Base-by-base conservation (phyloP, 257 asterid species). In the Solanum ahanhuiri region DNA sequence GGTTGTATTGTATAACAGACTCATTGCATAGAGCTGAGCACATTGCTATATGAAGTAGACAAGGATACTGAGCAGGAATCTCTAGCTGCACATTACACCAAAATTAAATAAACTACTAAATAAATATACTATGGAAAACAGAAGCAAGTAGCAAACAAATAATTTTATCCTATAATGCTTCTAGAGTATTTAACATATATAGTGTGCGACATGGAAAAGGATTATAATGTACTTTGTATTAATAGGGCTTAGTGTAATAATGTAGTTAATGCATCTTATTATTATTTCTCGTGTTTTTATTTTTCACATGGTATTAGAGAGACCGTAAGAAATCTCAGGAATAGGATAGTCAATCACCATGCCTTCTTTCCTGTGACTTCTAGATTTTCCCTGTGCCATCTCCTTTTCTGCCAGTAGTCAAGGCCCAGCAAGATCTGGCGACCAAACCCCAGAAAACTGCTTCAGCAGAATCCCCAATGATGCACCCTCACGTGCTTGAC, bases 11-110 rank as follows among this genome's bases (percentile, higher is more conserved):
- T 90, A 97, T 87, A 79, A 93, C 89, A 87, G 99, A 97, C 91
- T 94, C 98, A 57, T 97, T 97, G 93, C 99, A 97, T 85, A 97
- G 98, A 72, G 99, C 97, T 89, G 99, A 97, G 86, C 98, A 97
- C 97, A 95, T 97, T 67, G 99, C 97, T 71, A 94, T 88, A 88
- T 97, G 98, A 81, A 95, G 98, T 91, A 97, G 98, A 88, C 98
- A 95, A 70, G 95, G 98, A 85, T 89, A 86, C 88, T 94, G 96
- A 57, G 98, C 98, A 30, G 99, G 98, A 85, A 91, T 89, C 81
- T 95, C 99, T 89, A 97, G 97, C 99, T 97, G 98, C 92, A 91
- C 72, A 90, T 85, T 82, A 77, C 63, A 41, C 37, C 83, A 77
- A 43, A 41, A 77, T 70, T 25, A 41, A 77, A 43, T 43, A 43